phyloP scores from a whole-genome alignment of 805 yeast genomes.

The Metschnikowia baotianmanensis region DNA sequence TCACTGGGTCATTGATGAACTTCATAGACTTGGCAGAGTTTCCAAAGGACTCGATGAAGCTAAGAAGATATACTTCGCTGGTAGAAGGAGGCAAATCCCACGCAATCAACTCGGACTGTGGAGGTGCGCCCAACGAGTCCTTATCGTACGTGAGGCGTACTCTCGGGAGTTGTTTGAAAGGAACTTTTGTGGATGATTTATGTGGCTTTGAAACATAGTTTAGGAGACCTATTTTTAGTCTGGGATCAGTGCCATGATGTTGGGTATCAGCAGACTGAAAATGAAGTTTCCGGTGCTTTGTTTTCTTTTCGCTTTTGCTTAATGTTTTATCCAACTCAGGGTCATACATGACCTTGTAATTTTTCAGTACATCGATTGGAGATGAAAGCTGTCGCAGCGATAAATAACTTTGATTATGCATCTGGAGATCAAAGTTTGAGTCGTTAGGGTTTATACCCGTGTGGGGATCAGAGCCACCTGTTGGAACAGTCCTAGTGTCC shows the following conservation, averaged over 20 bases:
- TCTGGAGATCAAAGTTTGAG: slow-evolving; percentile 26
- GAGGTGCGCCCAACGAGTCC: slow-evolving; percentile 72
- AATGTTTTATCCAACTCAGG: slow-evolving; percentile 39
- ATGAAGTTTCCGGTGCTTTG: slow-evolving; percentile 39
- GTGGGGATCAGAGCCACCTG: slow-evolving; percentile 31
- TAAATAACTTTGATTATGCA: slow-evolving; percentile 24
- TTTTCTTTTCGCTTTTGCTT: slow-evolving; percentile 31
- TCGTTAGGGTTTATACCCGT: slow-evolving; percentile 36
- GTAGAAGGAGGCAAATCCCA: slow-evolving; percentile 61
- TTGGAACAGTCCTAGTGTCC: background rate
- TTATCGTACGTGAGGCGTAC: slow-evolving; percentile 57
- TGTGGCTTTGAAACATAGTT: slow-evolving; percentile 37
- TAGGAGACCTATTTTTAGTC: slow-evolving; percentile 24
- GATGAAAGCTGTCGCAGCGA: slow-evolving; percentile 11
- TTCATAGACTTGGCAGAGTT: slow-evolving; percentile 53
- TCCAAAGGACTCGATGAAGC: slow-evolving; percentile 64
- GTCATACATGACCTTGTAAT: slow-evolving; percentile 50
- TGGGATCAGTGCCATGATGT: slow-evolving; percentile 38
- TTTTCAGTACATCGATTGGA: slow-evolving; percentile 22
- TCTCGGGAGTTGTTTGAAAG: slow-evolving; percentile 41
- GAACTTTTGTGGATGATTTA: slow-evolving; percentile 40
- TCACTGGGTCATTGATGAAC: slow-evolving; percentile 63
- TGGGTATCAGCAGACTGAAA: slow-evolving; percentile 29
- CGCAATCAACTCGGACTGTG: slow-evolving; percentile 64
- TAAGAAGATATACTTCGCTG: slow-evolving; percentile 43